These are phyloP conservation scores for Rhododendron simsii DNA, from an alignment of 148 eudicot genomes.

Conservation along the genomic window DNA sequence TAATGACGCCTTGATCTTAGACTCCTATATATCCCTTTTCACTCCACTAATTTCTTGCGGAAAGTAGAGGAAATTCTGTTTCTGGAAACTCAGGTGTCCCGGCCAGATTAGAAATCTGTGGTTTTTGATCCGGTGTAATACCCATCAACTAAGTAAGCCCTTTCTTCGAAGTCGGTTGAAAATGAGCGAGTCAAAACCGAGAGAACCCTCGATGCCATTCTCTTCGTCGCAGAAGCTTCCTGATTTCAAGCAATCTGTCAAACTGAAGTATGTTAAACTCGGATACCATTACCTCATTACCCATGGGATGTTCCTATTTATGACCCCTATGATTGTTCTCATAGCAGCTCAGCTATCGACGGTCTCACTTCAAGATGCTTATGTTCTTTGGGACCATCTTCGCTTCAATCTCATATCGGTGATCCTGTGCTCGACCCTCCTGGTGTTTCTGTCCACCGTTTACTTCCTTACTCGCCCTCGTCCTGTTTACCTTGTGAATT, in stretches of 20 bases:
- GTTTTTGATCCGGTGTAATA: neutral
- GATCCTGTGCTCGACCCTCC: slow-evolving; percentile 32
- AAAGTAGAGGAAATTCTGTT: neutral
- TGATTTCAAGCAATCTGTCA: slow-evolving; percentile 46
- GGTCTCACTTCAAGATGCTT: slow-evolving; percentile 31
- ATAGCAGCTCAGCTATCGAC: slow-evolving; percentile 44
- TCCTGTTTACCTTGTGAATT: slow-evolving; percentile 53
- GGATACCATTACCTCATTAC: slow-evolving; percentile 56
- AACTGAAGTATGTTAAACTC: slow-evolving; percentile 53
- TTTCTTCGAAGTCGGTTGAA: neutral
- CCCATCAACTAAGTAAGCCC: neutral
- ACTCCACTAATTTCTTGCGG: neutral
- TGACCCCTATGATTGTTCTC: slow-evolving; percentile 35
- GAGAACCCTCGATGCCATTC: slow-evolving; percentile 17
- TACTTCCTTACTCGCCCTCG: slow-evolving; percentile 51
- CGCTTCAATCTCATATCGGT: slow-evolving; percentile 41
- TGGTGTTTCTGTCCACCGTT: slow-evolving; percentile 43
- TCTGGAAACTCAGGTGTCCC: neutral
- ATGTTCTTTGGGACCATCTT: slow-evolving; percentile 45
- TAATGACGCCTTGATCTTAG: neutral
- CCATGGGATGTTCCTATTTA: slow-evolving; percentile 44
- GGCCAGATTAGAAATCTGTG: neutral
- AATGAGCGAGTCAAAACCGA: slow-evolving; percentile 34
- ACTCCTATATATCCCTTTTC: neutral
- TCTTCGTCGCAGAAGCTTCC: slow-evolving; percentile 41